Percentiles rank a stretch among this genome's conserved stretches.
These are phyloP conservation scores for Phaeosphaeria sp. DNA, from an alignment of 2,329 filamentous ascomycete genomes.

Conservation along the genomic window DNA sequence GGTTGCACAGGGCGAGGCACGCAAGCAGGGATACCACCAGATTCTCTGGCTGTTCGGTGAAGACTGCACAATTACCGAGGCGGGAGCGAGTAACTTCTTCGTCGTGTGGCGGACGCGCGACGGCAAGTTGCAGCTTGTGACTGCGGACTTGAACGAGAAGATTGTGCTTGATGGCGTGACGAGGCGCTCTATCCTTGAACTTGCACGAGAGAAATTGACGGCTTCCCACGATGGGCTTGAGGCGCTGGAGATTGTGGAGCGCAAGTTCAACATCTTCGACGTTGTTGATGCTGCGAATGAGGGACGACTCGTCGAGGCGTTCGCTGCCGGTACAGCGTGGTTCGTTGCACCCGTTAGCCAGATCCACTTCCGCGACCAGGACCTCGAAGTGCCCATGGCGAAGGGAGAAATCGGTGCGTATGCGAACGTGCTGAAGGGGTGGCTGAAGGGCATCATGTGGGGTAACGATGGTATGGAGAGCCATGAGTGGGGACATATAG, in stretches of 20 bases:
- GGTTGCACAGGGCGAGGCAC: slow-evolving; percentile 77
- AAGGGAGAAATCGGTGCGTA: slow-evolving; percentile 52
- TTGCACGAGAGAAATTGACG: slow-evolving; percentile 69
- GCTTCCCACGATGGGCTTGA: slow-evolving; percentile 42
- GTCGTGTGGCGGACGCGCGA: slow-evolving; percentile 75
- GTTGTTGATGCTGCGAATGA: slow-evolving; percentile 74
- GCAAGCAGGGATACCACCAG: slow-evolving; percentile 78
- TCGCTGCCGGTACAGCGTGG: slow-evolving; percentile 82
- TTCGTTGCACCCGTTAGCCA: slow-evolving; percentile 56
- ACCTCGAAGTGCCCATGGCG: slow-evolving; percentile 51
- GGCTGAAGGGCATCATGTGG: slow-evolving; percentile 59
- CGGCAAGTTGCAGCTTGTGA: slow-evolving; percentile 74
- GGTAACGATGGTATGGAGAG: slow-evolving; percentile 50
- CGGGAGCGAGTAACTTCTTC: slow-evolving; percentile 92
- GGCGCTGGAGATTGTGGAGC: slow-evolving; percentile 74
- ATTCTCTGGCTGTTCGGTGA: slow-evolving; percentile 91
- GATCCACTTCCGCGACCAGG: slow-evolving; percentile 54
- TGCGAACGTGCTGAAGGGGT: slow-evolving; percentile 52
- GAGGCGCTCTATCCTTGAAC: slow-evolving; percentile 77
- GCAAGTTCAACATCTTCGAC: slow-evolving; percentile 82
- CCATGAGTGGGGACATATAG: slow-evolving; percentile 56
- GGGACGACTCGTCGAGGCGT: slow-evolving; percentile 81
- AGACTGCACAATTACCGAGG: slow-evolving; percentile 82
- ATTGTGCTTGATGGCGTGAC: slow-evolving; percentile 90
- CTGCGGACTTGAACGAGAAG: slow-evolving; percentile 80